phyloP scores from a whole-genome alignment of 1,284 basidiomycete genomes.

The Tremellales sp. region DNA sequence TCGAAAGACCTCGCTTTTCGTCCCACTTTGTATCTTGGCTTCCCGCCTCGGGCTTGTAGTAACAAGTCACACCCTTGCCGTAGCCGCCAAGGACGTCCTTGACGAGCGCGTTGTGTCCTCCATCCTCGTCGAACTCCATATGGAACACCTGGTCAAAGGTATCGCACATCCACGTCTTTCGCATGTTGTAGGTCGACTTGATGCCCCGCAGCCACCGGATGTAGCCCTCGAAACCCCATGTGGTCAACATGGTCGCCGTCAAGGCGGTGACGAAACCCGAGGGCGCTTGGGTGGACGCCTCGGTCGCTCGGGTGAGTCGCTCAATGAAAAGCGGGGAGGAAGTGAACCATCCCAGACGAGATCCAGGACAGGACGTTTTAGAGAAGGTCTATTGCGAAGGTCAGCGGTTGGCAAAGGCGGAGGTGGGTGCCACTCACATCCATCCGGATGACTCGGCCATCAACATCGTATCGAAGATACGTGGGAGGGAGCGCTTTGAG shows the following conservation, averaged over 20 bases:
- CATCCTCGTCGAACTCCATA: constrained; percentile 36
- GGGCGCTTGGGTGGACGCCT: constrained; percentile 67
- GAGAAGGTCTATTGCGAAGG: constrained; percentile 56
- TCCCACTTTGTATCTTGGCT: constrained; percentile 26
- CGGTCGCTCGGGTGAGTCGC: constrained; percentile 67
- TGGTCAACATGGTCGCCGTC: constrained; percentile 60
- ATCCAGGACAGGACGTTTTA: constrained; percentile 75
- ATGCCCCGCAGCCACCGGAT: constrained; percentile 68
- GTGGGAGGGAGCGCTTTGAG: constrained; percentile 56
- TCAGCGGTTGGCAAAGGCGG: constrained; percentile 7
- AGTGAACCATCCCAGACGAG: constrained; percentile 74
- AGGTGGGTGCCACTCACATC: constrained; percentile 37
- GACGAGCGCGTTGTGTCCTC: constrained; percentile 18
- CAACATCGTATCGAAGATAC: constrained; percentile 58
- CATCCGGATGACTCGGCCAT: constrained; percentile 48
- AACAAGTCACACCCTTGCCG: constrained; percentile 27
- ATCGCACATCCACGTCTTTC: constrained; percentile 48
- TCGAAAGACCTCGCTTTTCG: constrained; percentile 51
- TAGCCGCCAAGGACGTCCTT: constrained; percentile 16
- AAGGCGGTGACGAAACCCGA: constrained; percentile 64
- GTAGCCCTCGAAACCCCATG: constrained; percentile 67
- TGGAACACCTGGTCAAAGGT: constrained; percentile 46
- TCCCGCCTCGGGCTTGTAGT: constrained; percentile 15
- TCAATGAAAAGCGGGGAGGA: constrained; percentile 56
- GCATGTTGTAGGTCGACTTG: constrained; percentile 47